These are phyloP conservation scores for Colletotrichum sp. DNA, from an alignment of 2,329 filamentous ascomycete genomes.

Conservation along the genomic window DNA sequence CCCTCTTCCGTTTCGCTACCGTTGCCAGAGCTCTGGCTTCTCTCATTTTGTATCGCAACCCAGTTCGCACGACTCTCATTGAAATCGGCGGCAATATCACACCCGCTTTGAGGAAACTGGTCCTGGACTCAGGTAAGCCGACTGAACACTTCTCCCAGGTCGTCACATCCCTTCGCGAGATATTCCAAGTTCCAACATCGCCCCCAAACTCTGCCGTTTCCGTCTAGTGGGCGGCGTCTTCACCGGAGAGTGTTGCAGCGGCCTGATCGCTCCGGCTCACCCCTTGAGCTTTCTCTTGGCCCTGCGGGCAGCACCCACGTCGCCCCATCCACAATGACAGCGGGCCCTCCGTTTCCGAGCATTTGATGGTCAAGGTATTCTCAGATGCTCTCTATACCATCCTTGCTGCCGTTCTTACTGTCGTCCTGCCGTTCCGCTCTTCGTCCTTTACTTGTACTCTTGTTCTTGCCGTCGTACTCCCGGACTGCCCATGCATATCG, in stretches of 20 bases:
- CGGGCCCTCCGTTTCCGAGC: slow-evolving; percentile 4
- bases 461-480: not conserved
- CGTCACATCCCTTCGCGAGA: not conserved
- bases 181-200: not conserved
- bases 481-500: not conserved
- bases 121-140: not conserved
- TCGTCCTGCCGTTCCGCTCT: not conserved
- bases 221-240: not conserved
- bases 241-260: not conserved
- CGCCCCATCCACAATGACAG: not conserved
- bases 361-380: not conserved
- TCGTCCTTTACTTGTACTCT: not conserved
- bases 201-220: not conserved
- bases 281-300: not conserved
- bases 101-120: not conserved
- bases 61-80: not conserved
- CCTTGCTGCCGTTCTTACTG: not conserved
- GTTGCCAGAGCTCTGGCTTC: not conserved
- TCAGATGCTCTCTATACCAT: not conserved
- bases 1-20: not conserved
- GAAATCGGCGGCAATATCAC: not conserved
- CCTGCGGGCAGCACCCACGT: not conserved
- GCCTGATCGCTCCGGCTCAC: not conserved
- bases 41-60: not conserved
- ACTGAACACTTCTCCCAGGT: not conserved